Conservation (phyloP, 768 basidiomycete genomes). For the Calvatia gigantea region DNA sequence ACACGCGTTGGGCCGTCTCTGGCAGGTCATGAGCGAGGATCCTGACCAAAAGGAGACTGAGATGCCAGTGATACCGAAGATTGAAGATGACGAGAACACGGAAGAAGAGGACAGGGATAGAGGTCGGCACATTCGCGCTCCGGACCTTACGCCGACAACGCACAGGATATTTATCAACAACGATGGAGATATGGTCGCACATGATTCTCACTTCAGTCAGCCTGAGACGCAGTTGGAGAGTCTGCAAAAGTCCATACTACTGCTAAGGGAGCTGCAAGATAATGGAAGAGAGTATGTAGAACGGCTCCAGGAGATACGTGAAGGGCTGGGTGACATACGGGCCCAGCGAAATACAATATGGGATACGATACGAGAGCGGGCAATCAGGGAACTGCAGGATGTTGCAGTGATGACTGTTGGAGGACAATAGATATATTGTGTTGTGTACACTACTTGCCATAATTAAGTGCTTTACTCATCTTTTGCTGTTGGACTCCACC, state of each 20-base stretch:
- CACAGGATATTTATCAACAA: conserved; percentile 67
- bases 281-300: conserved; percentile 87
- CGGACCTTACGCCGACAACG: conserved; percentile 60
- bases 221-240: conserved; percentile 66
- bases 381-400: conserved; percentile 72
- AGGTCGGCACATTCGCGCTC: conserved; percentile 48
- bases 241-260: conserved; percentile 71
- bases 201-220: conserved; percentile 62
- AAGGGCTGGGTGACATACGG: conserved; percentile 71
- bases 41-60: conserved; percentile 37
- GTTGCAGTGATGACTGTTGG: conserved; percentile 41
- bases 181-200: conserved; percentile 35
- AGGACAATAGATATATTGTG: conserved; percentile 14
- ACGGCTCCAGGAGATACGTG: conserved; percentile 78
- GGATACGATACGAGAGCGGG: conserved; percentile 71
- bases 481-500: conserved; percentile 2
- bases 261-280: conserved; percentile 77
- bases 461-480: not conserved
- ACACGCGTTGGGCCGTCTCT: conserved; percentile 72
- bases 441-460: not conserved
- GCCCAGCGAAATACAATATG: conserved; percentile 72
- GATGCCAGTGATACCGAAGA: conserved; percentile 57
- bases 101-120: conserved; percentile 38
- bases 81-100: conserved; percentile 58
- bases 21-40: conserved; percentile 79